Evolutionary conservation across 495 filamentous ascomycete genomes (phyloP), one percentile per base, ranked within the genome.

Genomic region (Pseudoneurospora amorphoporcata): DNA sequence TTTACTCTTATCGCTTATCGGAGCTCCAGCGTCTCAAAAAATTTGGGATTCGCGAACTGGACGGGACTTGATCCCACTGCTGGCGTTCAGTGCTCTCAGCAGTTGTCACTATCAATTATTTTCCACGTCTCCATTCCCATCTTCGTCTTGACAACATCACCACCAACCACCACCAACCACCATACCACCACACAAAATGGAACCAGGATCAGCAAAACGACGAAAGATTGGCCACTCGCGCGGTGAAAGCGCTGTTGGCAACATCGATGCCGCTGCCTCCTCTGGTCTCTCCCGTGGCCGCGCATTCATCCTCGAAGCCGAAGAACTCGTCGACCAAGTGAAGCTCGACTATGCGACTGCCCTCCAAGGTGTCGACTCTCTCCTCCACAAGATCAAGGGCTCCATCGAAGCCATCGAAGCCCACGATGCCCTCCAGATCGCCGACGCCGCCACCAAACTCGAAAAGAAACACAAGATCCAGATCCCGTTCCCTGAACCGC

Each of bases 241-340:
- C n/a, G 72, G 72, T 71, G 73, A 74, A 71, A 70, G 73, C 23
- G 74, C 76, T 2, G 75, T 81, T 14, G 72, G 74, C 16, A 75
- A 73, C 38, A 76, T 83, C 19, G 77, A 81, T 47, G 70, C 77
- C 7, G 76, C 76, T 3, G 78, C 75, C 8, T 70, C 76, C 8
- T 75, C 79, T 0, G 81, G 81, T 45, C 72, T 81, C 40, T 83
- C 82, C 0, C 78, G 81, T 41, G 77, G 81, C 39, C 92, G 87
- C 77, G 84, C 93, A 74, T 97, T 98, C 82, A 91, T 95, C 75
- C 83, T 99, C 39, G 92, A 98, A 82, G 87, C 94, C 32, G 92
- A 97, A 72, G 94, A 97, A 76, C 81, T 99, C 58, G 78, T 98
- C 73, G 82, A 85, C 29, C 89, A 92, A 72, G 85, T 92, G 45